Conservation (phyloP, 108 stramenopile species). For the Stephanodiscus triporus region DNA sequence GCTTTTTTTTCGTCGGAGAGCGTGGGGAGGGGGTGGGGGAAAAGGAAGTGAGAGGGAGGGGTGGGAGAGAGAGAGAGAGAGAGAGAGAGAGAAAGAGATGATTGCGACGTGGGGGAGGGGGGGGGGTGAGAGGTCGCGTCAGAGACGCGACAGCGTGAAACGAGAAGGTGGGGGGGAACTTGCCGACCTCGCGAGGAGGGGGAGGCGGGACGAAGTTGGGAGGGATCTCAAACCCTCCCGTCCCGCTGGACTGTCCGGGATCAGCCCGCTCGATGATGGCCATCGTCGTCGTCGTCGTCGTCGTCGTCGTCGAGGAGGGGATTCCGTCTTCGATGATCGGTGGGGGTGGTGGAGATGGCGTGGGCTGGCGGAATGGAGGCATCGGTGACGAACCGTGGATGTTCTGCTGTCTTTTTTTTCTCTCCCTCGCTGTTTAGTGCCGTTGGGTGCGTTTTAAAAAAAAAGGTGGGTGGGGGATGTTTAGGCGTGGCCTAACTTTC, state of each 20-base stretch:
- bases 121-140: not conserved
- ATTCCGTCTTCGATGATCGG: constrained; percentile 20
- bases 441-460: not conserved
- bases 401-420: too few species aligned
- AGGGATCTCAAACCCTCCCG: constrained; percentile 5
- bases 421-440: not conserved
- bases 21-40: not conserved
- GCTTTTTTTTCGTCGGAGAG: constrained; percentile 60
- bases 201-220: constrained; percentile 11
- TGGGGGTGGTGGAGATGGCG: constrained; percentile 12
- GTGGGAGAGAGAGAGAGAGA: not conserved
- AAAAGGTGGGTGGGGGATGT: not conserved
- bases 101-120: not conserved
- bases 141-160: not conserved
- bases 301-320: not conserved
- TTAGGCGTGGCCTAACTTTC: too few species aligned
- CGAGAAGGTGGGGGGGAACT: not conserved
- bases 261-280: not conserved
- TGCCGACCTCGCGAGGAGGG: constrained; percentile 14
- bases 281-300: not conserved
- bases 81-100: constrained; percentile 2
- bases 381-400: too few species aligned
- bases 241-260: not conserved
- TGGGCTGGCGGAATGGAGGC: constrained; percentile 6
- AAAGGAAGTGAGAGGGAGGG: not conserved